Evolutionary conservation across 805 yeast species (phyloP), one percentile per base, ranked within the genome.

Genomic region (Komagataella pastoris): DNA sequence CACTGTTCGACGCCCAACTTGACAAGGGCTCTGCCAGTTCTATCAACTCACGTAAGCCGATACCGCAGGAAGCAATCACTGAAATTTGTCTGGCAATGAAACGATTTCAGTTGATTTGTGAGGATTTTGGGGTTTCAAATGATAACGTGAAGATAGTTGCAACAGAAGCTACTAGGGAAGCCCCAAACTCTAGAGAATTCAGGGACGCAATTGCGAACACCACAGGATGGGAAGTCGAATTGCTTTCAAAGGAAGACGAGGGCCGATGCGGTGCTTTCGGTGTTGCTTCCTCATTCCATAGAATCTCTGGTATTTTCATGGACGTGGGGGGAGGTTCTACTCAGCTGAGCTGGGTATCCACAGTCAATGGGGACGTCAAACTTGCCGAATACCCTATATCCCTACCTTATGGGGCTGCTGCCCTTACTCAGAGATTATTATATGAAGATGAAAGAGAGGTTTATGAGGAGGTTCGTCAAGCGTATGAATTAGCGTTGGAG

Each of bases 301-400:
- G 77, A 18, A 75, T 82, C 2, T 74, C 79, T 18, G 91, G 91
- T 1, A 63, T 85, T 8, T 82, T 80, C 59, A 74, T 85, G 75
- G 90, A 85, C 59, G 67, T 85, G 49, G 88, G 89, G 6, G 88
- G 88, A 30, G 87, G 87, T 0, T 74, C 81, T 6, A 74, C 83
- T 1, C 88, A 82, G 55, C 58, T 85, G 44, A 80, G 85, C 46
- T 85, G 91, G 89, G 77, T 84, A 17, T 70, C 72, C 53, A 75
- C 81, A 45, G 64, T 67, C 24, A 70, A 72, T 49, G 88, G 88
- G 4, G 75, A 73, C 53, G 72, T 83, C 24, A 66, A 67, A 52
- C 47, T 46, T 6, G 78, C 84, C 24, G 68, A 72, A 6, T 71
- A 70, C 14, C 85, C 88, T 0, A 80, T 81, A 2, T 76, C 83